Conservation (phyloP, 2,329 filamentous ascomycete genomes). For the Colletotrichum tabaci region DNA sequence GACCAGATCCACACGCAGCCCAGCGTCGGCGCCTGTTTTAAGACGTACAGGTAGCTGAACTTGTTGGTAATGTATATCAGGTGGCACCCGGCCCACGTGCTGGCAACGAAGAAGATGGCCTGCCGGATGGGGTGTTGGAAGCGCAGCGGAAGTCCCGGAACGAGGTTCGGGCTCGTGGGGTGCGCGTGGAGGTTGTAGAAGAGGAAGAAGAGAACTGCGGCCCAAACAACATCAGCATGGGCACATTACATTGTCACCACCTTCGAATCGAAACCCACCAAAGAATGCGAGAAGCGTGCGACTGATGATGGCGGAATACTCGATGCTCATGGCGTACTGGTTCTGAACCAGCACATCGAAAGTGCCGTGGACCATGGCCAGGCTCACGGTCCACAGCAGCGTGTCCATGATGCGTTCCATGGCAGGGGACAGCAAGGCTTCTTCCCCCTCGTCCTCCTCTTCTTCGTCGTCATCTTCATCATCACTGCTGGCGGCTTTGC, state of each 20-base stretch:
- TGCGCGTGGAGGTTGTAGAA: constrained; percentile 72
- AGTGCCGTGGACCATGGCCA: constrained; percentile 80
- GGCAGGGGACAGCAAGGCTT: constrained; percentile 56
- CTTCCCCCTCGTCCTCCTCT: constrained; percentile 50
- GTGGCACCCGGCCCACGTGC: constrained; percentile 79
- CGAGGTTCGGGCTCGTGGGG: constrained; percentile 61
- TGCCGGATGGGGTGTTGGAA: constrained; percentile 68
- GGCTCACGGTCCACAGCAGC: constrained; percentile 70
- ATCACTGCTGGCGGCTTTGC: constrained; percentile 34
- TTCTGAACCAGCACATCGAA: constrained; percentile 85
- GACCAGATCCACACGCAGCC: constrained; percentile 95
- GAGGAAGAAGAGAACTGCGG: constrained; percentile 67
- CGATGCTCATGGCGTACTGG: constrained; percentile 80
- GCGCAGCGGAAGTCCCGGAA: constrained; percentile 64
- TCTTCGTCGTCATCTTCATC: constrained; percentile 49
- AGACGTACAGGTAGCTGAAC: constrained; percentile 86
- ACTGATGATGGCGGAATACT: constrained; percentile 69
- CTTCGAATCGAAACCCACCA: constrained; percentile 55
- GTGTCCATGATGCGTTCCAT: constrained; percentile 70
- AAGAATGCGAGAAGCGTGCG: constrained; percentile 68
- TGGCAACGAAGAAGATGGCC: constrained; percentile 73
- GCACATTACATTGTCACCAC: neutral
- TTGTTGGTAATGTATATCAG: constrained; percentile 86
- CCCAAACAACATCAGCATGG: neutral
- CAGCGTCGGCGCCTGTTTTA: constrained; percentile 92